Percentiles rank a stretch among this genome's conserved stretches.
Evolutionary conservation across 2,329 filamentous ascomycete genomes (phyloP).

Genomic region (Ascochyta fabae): DNA sequence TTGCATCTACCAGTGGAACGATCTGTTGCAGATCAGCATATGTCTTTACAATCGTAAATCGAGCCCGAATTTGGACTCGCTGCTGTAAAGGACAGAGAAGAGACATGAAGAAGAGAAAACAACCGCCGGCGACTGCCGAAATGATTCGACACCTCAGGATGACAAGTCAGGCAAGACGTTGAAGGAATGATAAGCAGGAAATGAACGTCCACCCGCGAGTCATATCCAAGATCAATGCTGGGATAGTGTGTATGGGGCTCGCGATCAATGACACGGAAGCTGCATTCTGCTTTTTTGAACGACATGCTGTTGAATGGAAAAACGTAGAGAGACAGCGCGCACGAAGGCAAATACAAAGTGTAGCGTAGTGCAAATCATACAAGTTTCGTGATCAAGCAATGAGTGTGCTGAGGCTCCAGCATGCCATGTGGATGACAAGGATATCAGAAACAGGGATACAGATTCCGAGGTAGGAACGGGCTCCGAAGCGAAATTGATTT

Average conservation of each 20-base stretch:
- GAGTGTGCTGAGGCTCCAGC: constrained; percentile 18
- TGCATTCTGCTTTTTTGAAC: not conserved
- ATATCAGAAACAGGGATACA: constrained; percentile 20
- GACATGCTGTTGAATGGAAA: not conserved
- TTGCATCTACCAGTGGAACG: constrained; percentile 36
- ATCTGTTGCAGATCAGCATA: not conserved
- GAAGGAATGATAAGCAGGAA: constrained; percentile 24
- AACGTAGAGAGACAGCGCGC: not conserved
- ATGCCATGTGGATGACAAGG: constrained; percentile 45
- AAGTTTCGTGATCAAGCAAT: too few species aligned
- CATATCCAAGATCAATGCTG: not conserved
- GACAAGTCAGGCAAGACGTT: constrained; percentile 10
- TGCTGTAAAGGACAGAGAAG: not conserved
- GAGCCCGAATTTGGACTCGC: not conserved
- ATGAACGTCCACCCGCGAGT: constrained; percentile 25
- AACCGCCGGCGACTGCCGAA: not conserved
- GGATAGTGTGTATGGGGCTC: not conserved
- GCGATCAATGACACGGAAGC: not conserved
- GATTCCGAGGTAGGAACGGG: constrained; percentile 21
- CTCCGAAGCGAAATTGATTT: constrained; percentile 41
- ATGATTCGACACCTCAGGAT: not conserved
- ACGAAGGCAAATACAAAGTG: not conserved
- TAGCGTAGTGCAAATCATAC: not conserved
- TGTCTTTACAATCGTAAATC: not conserved
- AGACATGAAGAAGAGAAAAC: not conserved